A percentile compares a stretch with the other conserved stretches of the same genome.
These are phyloP conservation scores for Lentinus tigrinus DNA, from an alignment of 768 basidiomycete species.

Conservation along the genomic window DNA sequence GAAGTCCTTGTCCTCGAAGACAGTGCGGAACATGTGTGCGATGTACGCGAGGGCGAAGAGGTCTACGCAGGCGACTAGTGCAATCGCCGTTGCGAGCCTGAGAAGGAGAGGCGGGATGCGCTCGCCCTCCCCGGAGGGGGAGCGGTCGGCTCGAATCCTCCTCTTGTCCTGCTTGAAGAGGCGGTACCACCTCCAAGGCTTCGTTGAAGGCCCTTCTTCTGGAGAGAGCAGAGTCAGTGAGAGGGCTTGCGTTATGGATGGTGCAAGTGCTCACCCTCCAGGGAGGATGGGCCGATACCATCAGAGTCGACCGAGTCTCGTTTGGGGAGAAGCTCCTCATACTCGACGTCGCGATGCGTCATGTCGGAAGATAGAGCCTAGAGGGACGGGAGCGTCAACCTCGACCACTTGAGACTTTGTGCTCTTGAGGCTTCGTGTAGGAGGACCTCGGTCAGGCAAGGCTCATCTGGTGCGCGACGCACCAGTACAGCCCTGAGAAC, in stretches of 20 bases:
- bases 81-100: slow-evolving; percentile 2
- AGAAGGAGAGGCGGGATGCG: background rate
- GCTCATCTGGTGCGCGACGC: too few species aligned
- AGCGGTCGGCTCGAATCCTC: background rate
- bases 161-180: background rate
- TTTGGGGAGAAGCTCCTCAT: slow-evolving; percentile 3
- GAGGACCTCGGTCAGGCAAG: too few species aligned
- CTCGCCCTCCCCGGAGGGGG: background rate
- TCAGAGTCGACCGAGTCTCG: slow-evolving; percentile 4
- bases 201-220: too few species aligned
- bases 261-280: background rate
- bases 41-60: slow-evolving; percentile 4
- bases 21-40: slow-evolving; percentile 1
- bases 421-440: too few species aligned
- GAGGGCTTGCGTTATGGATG: background rate
- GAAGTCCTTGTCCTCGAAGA: slow-evolving; percentile 6
- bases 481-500: too few species aligned
- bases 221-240: background rate
- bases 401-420: too few species aligned
- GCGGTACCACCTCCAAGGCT: too few species aligned
- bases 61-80: slow-evolving; percentile 4
- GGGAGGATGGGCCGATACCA: background rate
- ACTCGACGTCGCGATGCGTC: background rate
- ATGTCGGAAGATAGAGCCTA: background rate
- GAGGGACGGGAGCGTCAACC: too few species aligned